These are phyloP conservation scores for Rhynchospora pubera DNA, from an alignment of 176 grass and related monocot genomes.

Conservation along the genomic window DNA sequence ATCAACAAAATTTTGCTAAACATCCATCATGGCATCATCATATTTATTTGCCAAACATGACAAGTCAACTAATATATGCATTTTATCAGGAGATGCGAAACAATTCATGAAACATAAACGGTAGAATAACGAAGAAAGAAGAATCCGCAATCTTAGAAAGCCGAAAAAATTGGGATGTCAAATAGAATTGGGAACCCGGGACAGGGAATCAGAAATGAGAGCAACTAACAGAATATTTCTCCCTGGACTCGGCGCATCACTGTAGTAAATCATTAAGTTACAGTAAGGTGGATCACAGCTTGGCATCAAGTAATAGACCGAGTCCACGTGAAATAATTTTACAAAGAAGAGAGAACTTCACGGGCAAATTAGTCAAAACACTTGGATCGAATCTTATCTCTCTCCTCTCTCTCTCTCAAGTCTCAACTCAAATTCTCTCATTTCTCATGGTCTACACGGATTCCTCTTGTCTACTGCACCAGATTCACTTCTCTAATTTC, in stretches of 20 bases:
- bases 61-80: too few species aligned
- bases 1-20: too few species aligned
- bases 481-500: conserved; percentile 10
- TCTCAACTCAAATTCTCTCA: neutral
- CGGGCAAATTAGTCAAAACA: conserved; percentile 20
- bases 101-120: neutral
- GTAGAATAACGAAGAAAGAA: neutral
- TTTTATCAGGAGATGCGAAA: too few species aligned
- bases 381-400: conserved; percentile 19
- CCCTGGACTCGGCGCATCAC: neutral
- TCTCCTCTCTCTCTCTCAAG: neutral
- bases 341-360: neutral
- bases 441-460: neutral
- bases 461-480: neutral
- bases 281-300: neutral
- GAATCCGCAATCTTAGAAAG: neutral
- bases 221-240: neutral
- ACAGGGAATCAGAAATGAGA: neutral
- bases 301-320: neutral
- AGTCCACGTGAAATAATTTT: neutral
- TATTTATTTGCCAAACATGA: too few species aligned
- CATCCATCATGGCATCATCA: too few species aligned
- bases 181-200: neutral
- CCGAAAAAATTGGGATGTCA: conserved; percentile 1
- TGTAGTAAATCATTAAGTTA: neutral